These are phyloP conservation scores for Apostasia shenzhenica DNA, from an alignment of 106 monocot genomes.

Conservation along the genomic window DNA sequence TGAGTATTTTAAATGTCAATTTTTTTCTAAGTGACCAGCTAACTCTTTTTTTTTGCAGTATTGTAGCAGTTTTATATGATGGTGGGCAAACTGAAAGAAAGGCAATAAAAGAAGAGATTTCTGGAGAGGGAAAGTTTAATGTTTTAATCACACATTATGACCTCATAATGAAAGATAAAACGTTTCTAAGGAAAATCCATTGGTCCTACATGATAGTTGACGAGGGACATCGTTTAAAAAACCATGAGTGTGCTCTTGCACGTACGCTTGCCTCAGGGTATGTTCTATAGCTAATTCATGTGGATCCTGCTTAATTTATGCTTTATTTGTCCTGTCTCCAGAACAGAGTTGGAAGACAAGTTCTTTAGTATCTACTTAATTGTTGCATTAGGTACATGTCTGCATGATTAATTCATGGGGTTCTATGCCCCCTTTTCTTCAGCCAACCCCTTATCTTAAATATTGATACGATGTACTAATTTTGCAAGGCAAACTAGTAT, in stretches of 20 bases:
- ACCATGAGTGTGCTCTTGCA: constrained; percentile 95
- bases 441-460: too few relatives aligned
- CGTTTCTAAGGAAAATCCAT: constrained; percentile 81
- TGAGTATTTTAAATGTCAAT: background rate
- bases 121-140: constrained; percentile 72
- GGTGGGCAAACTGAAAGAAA: constrained; percentile 94
- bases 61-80: constrained; percentile 81
- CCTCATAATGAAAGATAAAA: constrained; percentile 90
- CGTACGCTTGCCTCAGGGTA: constrained; percentile 83
- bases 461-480: too few relatives aligned
- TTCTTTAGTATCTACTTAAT: background rate
- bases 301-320: background rate
- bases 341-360: background rate
- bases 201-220: constrained; percentile 98
- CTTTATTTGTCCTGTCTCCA: background rate
- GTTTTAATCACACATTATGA: constrained; percentile 98
- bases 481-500: too few relatives aligned
- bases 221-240: constrained; percentile 97
- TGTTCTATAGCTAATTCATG: constrained; percentile 7
- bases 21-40: constrained; percentile 1
- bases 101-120: constrained; percentile 70
- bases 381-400: background rate
- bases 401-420: background rate
- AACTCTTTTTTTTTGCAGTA: constrained; percentile 32
- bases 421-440: too few relatives aligned